phyloP scores from a whole-genome alignment of 768 basidiomycete species.

The Neoboletus magnificus region DNA sequence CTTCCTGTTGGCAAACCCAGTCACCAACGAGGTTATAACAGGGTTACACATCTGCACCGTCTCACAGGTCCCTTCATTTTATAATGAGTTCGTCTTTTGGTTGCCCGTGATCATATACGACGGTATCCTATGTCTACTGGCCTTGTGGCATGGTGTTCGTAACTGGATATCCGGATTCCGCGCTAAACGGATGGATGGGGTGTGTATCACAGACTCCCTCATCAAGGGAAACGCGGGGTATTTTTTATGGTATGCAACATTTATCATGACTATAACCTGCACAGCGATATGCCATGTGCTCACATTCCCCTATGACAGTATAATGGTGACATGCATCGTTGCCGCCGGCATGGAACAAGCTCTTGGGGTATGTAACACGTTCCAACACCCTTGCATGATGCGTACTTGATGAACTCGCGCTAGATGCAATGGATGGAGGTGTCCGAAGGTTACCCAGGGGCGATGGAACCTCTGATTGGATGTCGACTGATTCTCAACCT shows the following conservation, averaged over 20 bases:
- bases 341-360: background rate
- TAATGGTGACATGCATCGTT: constrained; percentile 9
- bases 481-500: constrained; percentile 12
- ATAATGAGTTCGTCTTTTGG: background rate
- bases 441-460: constrained; percentile 3
- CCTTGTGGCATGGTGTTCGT: background rate
- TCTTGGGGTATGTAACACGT: constrained; percentile 2
- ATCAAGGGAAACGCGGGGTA: constrained; percentile 15
- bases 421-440: constrained; percentile 7
- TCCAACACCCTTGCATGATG: no score
- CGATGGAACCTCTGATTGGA: constrained; percentile 1
- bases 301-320: constrained; percentile 3
- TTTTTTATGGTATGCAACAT: constrained; percentile 13
- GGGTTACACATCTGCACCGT: background rate
- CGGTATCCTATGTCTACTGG: background rate
- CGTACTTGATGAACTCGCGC: background rate
- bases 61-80: background rate
- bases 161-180: background rate
- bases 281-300: no score
- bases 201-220: constrained; percentile 3
- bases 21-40: background rate
- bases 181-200: background rate
- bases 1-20: background rate
- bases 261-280: background rate
- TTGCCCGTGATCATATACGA: background rate